These are phyloP conservation scores for Zychaea mexicana DNA, from an alignment of 371 early-diverging fungal species.

Conservation along the genomic window DNA sequence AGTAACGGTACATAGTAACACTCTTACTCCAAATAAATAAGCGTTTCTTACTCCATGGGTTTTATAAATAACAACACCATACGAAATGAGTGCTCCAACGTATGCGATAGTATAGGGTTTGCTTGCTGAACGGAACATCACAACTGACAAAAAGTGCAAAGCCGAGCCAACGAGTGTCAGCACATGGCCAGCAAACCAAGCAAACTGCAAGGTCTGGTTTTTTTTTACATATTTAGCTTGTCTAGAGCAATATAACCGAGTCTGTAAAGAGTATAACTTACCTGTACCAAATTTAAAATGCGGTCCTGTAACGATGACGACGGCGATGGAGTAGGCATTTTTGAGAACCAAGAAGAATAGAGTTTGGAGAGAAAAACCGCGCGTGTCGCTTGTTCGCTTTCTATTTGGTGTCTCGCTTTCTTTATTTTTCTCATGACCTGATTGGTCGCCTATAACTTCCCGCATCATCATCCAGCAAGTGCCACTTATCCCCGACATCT, in stretches of 20 bases:
- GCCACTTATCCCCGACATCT: too few species aligned
- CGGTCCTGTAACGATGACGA: conserved; percentile 28
- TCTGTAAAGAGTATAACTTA: not conserved
- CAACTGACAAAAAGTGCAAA: conserved; percentile 31
- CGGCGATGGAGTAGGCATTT: conserved; percentile 32
- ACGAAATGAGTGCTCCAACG: conserved; percentile 75
- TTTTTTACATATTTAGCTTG: not conserved
- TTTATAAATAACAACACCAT: conserved; percentile 88
- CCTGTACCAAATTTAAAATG: conserved; percentile 21
- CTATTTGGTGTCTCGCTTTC: too few species aligned
- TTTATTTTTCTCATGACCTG: too few species aligned
- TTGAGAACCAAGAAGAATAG: conserved; percentile 7
- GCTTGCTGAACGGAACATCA: conserved; percentile 33
- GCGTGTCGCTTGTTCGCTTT: not conserved
- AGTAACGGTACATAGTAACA: too few species aligned
- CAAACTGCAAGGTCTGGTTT: conserved; percentile 61
- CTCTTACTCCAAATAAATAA: too few species aligned
- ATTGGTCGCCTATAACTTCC: too few species aligned
- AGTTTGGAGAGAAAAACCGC: conserved; percentile 10
- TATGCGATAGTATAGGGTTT: conserved; percentile 63
- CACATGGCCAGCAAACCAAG: conserved; percentile 56
- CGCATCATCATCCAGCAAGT: too few species aligned
- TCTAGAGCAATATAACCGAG: not conserved
- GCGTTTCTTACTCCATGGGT: conserved; percentile 76
- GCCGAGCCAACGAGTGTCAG: conserved; percentile 39